Evolutionary conservation across 306 rosid species (phyloP).

Genomic region (Cicer yamashitae): DNA sequence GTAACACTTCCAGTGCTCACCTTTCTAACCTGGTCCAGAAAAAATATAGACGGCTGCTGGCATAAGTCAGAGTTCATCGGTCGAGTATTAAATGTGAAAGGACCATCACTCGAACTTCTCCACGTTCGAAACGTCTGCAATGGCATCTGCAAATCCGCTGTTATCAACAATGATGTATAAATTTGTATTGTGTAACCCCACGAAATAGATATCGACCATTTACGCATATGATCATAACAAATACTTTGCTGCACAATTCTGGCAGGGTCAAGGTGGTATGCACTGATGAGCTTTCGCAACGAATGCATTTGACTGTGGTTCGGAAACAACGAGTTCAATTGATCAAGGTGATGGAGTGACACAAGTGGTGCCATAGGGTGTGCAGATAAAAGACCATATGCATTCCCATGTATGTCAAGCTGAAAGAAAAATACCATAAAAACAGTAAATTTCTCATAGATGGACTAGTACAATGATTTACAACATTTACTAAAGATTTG

Average conservation of each 20-base stretch:
- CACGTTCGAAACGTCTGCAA: slow-evolving; percentile 81
- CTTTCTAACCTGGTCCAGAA: slow-evolving; percentile 55
- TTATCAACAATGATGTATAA: slow-evolving; percentile 56
- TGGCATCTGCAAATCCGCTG: slow-evolving; percentile 68
- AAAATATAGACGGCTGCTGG: slow-evolving; percentile 58
- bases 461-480: not conserved
- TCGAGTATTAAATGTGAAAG: slow-evolving; percentile 85
- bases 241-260: slow-evolving; percentile 78
- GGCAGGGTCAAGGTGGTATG: slow-evolving; percentile 67
- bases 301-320: slow-evolving; percentile 58
- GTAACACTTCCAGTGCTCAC: slow-evolving; percentile 61
- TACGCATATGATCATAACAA: slow-evolving; percentile 63
- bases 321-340: slow-evolving; percentile 66
- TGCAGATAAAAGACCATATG: slow-evolving; percentile 83
- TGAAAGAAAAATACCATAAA: slow-evolving; percentile 45
- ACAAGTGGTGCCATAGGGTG: slow-evolving; percentile 88
- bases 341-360: slow-evolving; percentile 87
- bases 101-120: slow-evolving; percentile 76
- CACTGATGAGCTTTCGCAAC: slow-evolving; percentile 55
- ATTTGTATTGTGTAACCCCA: slow-evolving; percentile 94
- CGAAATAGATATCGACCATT: slow-evolving; percentile 80
- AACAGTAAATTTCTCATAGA: slow-evolving; percentile 11
- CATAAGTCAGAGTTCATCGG: slow-evolving; percentile 75
- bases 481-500: slow-evolving; percentile 15
- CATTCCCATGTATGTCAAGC: slow-evolving; percentile 80